phyloP scores from a whole-genome alignment of 257 asterid genomes.

The Forsythia suspensa region DNA sequence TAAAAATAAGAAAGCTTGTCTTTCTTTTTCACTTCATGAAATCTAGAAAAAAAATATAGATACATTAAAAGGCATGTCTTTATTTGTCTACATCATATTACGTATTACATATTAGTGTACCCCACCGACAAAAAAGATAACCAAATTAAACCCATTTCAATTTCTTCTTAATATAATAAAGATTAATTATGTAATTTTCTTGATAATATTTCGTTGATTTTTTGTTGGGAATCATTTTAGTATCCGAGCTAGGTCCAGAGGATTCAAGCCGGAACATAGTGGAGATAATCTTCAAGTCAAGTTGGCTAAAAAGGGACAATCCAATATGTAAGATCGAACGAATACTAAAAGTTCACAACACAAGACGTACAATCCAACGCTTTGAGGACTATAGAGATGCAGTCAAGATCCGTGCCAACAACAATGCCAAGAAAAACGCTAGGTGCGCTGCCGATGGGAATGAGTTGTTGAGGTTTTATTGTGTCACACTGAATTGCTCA shows the following conservation, averaged over 20 bases:
- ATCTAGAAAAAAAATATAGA: not conserved
- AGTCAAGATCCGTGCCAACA: constrained; percentile 67
- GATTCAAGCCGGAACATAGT: constrained; percentile 97
- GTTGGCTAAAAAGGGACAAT: constrained; percentile 87
- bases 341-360: constrained; percentile 86
- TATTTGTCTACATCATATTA: not conserved
- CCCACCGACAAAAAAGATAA: not conserved
- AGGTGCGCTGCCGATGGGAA: constrained; percentile 98
- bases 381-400: constrained; percentile 93
- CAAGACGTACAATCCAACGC: constrained; percentile 86
- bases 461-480: constrained; percentile 91
- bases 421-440: constrained; percentile 56
- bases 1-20: constrained; percentile 6
- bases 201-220: not conserved
- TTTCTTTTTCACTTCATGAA: not conserved
- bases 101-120: not conserved
- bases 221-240: constrained; percentile 30
- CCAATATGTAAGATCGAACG: constrained; percentile 90
- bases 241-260: constrained; percentile 78
- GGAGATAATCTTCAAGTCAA: constrained; percentile 94
- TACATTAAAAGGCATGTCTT: not conserved
- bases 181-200: too few relatives aligned
- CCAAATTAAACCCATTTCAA: not conserved
- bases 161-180: not conserved
- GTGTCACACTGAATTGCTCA: constrained; percentile 70